Evolutionary conservation across 768 basidiomycete genomes (phyloP), one percentile per base, ranked within the genome.

Genomic region (Phlebiopsis flavidoalba): DNA sequence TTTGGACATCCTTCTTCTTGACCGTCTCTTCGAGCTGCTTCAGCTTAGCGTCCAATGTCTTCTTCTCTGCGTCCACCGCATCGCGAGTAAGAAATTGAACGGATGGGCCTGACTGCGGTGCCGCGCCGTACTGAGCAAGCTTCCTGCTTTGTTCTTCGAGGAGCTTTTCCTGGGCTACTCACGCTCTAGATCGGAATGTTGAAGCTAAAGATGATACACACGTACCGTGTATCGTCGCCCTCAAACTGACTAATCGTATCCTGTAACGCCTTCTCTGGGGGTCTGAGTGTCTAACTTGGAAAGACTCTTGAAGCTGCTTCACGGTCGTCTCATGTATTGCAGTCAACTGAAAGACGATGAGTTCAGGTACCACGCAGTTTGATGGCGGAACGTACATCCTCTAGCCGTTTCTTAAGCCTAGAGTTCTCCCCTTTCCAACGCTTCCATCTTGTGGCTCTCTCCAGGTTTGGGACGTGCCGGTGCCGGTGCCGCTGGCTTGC

Each of bases 71-170:
- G 60, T 91, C 84, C 6, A 86, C 89, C 2, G 82, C 83, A 60
- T 90, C 89, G 58, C 88, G 83, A 8, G 89, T 89, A 12, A 93
- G 72, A 51, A 93, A 79, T 64, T 88, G 84, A 33, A 87, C 5
- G 82, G 79, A 2, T 80, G 77, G 14, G 73, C 75, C 62, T 80
- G 81, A 5, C 79, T 80, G 0, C 11, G 54, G 37, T 36, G 74
- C 37, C 87, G 73, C 6, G 84, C 83, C 62, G 87, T 66, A 76
- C 26, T 76, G 80, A 3, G 83, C 74, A 5, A 88, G 71, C 65
- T 84, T 80, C 17, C 76, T 72, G 3, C 79, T 82, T 11, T 90
- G 74, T 61, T 86, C 80, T 46, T 82, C 70, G 51, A 85, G 78
- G 2, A 85, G 71, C 11, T 73, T 68, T 35, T 89, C 82, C 65